Percentiles rank a stretch among this genome's conserved stretches.
These are phyloP conservation scores for Venturia oleaginea DNA, from an alignment of 2,329 filamentous ascomycete genomes.

Conservation along the genomic window DNA sequence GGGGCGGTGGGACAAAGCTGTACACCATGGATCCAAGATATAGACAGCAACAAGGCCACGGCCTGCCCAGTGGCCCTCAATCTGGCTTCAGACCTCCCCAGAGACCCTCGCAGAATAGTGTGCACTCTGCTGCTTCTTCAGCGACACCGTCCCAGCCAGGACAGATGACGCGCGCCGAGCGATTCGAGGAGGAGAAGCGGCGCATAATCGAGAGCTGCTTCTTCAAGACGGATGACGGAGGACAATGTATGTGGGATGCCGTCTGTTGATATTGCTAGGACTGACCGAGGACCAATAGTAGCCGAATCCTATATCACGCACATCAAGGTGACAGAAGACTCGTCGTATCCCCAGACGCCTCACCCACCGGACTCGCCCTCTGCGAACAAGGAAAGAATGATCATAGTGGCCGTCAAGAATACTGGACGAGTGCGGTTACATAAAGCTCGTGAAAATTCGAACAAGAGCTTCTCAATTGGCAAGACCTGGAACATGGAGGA, in stretches of 20 bases:
- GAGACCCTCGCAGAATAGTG: conserved; percentile 15
- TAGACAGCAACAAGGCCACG: conserved; percentile 13
- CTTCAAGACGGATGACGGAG: conserved; percentile 77
- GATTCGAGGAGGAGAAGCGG: conserved; percentile 93
- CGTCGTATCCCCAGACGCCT: conserved; percentile 69
- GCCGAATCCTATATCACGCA: conserved; percentile 97
- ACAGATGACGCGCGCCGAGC: conserved; percentile 54
- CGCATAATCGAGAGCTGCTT: conserved; percentile 95
- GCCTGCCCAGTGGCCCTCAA: conserved; percentile 11
- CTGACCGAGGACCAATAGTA: conserved; percentile 37
- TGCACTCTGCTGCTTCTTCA: conserved; percentile 19
- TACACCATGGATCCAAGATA: conserved; percentile 25
- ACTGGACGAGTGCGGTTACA: conserved; percentile 91
- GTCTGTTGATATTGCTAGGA: conserved; percentile 13
- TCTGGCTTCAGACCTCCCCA: conserved; percentile 9
- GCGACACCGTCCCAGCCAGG: conserved; percentile 8
- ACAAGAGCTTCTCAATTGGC: conserved; percentile 91
- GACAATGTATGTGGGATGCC: conserved; percentile 51
- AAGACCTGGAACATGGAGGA: conserved; percentile 98
- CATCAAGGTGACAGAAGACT: conserved; percentile 82
- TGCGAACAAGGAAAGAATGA: conserved; percentile 70
- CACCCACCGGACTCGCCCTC: conserved; percentile 69
- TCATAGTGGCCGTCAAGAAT: conserved; percentile 87
- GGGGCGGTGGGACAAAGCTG: conserved; percentile 9
- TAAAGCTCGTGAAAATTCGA: conserved; percentile 91